Evolutionary conservation across 78 protist genomes (phyloP).

Genomic region (Mastigamoeba balamuthi): DNA sequence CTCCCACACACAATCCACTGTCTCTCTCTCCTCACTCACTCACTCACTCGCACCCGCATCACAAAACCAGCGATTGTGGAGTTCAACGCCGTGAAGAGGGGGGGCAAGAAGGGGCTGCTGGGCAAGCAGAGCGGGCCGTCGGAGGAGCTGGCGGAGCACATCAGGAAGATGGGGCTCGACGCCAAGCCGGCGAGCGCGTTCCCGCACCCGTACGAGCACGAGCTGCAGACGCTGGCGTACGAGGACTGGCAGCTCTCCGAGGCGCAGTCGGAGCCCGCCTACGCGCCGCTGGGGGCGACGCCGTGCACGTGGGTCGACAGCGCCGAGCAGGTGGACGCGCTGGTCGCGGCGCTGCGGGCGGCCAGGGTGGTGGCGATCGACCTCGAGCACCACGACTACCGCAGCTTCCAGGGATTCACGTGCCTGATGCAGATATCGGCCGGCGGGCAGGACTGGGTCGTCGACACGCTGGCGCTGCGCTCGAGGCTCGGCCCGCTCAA

Average conservation of each 20-base stretch:
- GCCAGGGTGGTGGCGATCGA: slow-evolving; percentile 80
- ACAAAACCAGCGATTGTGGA: too few relatives aligned
- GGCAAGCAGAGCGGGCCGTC: too few relatives aligned
- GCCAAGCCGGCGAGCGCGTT: too few relatives aligned
- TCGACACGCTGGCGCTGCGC: slow-evolving; percentile 87
- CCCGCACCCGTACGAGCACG: slow-evolving; percentile 55
- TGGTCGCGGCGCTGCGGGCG: slow-evolving; percentile 6
- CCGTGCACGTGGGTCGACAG: slow-evolving; percentile 50
- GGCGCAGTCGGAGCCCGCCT: slow-evolving; percentile 5
- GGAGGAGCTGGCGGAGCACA: too few relatives aligned
- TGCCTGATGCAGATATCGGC: slow-evolving; percentile 95
- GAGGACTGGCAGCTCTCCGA: slow-evolving; percentile 2
- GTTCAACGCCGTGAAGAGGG: too few relatives aligned
- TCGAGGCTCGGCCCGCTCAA: slow-evolving; percentile 31
- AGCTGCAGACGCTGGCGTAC: neutral
- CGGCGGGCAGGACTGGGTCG: slow-evolving; percentile 71
- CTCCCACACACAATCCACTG: too few relatives aligned
- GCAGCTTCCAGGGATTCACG: slow-evolving; percentile 83
- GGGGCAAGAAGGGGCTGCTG: too few relatives aligned
- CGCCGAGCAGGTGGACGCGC: slow-evolving; percentile 14
- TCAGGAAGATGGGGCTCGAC: too few relatives aligned
- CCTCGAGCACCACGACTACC: slow-evolving; percentile 70
- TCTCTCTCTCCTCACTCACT: too few relatives aligned
- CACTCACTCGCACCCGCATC: too few relatives aligned
- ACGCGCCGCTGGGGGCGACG: slow-evolving; percentile 27